Base-by-base conservation (phyloP, 306 rosid genomes). In the Vachellia pachyceras region DNA sequence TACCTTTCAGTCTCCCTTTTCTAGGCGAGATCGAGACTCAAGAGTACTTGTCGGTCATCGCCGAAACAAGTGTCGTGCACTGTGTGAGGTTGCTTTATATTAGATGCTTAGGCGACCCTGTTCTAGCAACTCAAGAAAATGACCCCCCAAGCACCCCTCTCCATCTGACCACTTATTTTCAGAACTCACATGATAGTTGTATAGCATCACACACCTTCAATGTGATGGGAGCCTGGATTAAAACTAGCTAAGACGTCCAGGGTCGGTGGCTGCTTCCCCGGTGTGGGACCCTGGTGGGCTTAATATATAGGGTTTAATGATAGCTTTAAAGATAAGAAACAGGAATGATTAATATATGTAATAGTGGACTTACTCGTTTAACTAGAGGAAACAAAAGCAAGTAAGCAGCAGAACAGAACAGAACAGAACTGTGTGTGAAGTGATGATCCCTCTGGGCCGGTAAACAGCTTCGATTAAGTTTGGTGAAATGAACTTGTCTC, bases 251-350 rank as follows among this genome's bases (percentile, higher is more conserved):
- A n/a, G 12, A n/a, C 12, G 50, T 29, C 33, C 33, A 29, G 33
- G 33, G 33, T 29, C 33, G 33, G 33, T 29, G 33, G 33, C 2
- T 29, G 33, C 33, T 29, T 29, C 33, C 33, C 33, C 33, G 33
- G 33, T 29, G 33, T 29, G 33, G 33, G 33, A 29, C 37, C 60
- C 47, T 29, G 7, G 18, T 17, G 61, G 25, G 25, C 29, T 47
- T 29, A 3, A 2, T 42, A 46, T 11, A 13, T 23, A 25, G 9
- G 12, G 39, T 29, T 14, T 18, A 46, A 46, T 7, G 61, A 0
- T 11, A 72, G 76, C 76, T 47, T 46, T 7, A 25, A 71, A 45
- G 14, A 18, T 13, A 69, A 69, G 55, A 25, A 71, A 71, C 25
- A 17, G 23, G 23, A n/a, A 44, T 44, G 33, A 7, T 17, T 69